Evolutionary conservation across 768 basidiomycete genomes (phyloP).

Genomic region (Auriscalpium orientale): DNA sequence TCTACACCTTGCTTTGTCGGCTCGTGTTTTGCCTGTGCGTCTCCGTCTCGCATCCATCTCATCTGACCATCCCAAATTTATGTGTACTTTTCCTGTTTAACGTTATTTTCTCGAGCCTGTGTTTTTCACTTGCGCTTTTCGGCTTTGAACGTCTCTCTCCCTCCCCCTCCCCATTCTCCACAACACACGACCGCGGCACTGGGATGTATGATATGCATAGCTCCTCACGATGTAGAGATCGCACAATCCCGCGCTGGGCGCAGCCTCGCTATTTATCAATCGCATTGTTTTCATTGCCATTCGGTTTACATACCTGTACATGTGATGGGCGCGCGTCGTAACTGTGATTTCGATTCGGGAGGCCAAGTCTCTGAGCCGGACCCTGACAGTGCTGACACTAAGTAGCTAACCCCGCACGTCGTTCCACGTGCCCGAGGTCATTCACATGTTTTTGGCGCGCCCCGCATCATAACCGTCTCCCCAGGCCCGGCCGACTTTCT

Average conservation of each 20-base stretch:
- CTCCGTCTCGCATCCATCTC: not conserved
- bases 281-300: not conserved
- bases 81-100: not conserved
- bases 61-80: not conserved
- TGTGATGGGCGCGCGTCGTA: no score
- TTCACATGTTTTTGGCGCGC: no score
- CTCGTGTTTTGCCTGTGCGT: not conserved
- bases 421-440: no score
- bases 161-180: not conserved
- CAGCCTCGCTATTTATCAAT: not conserved
- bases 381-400: no score
- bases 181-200: not conserved
- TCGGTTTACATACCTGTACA: no score
- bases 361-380: no score
- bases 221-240: not conserved
- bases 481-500: no score
- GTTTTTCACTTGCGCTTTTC: not conserved
- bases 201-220: not conserved
- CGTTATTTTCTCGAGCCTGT: not conserved
- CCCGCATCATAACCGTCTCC: no score
- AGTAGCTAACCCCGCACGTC: no score
- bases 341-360: no score
- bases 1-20: not conserved
- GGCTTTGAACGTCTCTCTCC: not conserved
- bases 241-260: slow-evolving; percentile 1